phyloP scores from a whole-genome alignment of 225 moss, liverwort and hornwort genomes.

The Rhytidiadelphus loreus region DNA sequence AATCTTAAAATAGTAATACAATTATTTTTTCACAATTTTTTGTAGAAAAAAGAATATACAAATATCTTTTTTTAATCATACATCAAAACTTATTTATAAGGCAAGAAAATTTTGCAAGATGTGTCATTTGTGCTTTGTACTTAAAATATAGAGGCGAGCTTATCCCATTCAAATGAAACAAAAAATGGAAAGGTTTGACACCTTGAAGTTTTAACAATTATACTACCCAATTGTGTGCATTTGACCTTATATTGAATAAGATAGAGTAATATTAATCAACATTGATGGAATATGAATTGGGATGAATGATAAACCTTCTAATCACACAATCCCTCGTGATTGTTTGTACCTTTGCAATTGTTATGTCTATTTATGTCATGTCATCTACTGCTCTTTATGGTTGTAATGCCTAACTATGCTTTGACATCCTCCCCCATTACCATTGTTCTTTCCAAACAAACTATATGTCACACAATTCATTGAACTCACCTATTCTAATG shows the following conservation, averaged over 20 bases:
- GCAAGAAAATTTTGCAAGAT: neutral
- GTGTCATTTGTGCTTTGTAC: accelerated
- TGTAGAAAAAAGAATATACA: neutral
- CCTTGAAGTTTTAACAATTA: neutral
- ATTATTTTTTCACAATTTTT: accelerated
- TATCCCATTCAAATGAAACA: neutral
- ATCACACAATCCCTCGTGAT: too few species aligned
- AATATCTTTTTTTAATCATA: neutral
- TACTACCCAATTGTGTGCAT: accelerated
- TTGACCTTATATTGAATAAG: neutral
- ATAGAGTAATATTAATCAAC: neutral
- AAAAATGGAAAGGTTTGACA: neutral
- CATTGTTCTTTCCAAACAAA: accelerated
- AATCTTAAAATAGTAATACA: neutral
- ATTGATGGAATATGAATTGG: neutral
- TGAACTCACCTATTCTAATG: too few species aligned
- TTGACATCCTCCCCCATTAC: accelerated
- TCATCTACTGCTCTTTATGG: accelerated
- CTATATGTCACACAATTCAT: accelerated
- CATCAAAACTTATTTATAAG: neutral
- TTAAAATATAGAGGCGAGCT: neutral
- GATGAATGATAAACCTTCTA: neutral
- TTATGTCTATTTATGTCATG: neutral
- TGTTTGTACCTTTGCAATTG: neutral
- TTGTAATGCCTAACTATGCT: neutral